Conservation (phyloP, 2,329 filamentous ascomycete genomes). For the Purpureocillium takamizusanense region DNA sequence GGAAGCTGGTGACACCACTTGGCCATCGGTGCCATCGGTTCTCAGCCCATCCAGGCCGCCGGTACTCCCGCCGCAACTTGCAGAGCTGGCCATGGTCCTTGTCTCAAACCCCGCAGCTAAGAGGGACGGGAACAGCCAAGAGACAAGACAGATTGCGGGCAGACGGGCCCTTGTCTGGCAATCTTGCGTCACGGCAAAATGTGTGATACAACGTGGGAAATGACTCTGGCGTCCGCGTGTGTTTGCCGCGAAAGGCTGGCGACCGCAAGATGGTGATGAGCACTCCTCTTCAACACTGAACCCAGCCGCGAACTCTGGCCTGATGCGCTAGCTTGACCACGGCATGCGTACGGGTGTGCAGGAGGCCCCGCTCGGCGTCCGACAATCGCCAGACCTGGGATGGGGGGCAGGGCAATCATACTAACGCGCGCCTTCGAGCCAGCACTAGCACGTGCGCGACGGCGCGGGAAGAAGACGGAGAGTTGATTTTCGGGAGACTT, state of each 20-base stretch:
- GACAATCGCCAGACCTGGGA: too few species aligned
- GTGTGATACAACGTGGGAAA: constrained; percentile 2
- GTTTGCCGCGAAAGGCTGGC: background rate
- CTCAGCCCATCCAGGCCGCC: background rate
- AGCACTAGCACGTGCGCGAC: too few species aligned
- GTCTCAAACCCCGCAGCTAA: constrained; percentile 1
- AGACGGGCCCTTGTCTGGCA: background rate
- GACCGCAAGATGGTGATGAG: background rate
- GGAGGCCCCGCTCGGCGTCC: background rate
- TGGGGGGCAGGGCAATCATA: too few species aligned
- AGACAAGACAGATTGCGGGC: background rate
- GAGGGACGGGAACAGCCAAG: background rate
- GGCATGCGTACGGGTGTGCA: background rate
- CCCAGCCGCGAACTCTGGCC: background rate
- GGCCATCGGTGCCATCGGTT: background rate
- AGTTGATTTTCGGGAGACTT: too few species aligned
- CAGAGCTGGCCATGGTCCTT: background rate
- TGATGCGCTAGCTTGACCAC: background rate
- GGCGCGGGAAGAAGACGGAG: too few species aligned
- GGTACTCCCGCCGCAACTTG: background rate
- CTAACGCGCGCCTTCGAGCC: too few species aligned
- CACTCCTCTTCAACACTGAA: background rate
- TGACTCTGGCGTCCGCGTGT: background rate
- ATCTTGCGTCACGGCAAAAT: constrained; percentile 1
- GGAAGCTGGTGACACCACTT: background rate